Evolutionary conservation across 2,329 filamentous ascomycete species (phyloP), one percentile per base, ranked within the genome.

Genomic region (Sporothrix variecibatus): DNA sequence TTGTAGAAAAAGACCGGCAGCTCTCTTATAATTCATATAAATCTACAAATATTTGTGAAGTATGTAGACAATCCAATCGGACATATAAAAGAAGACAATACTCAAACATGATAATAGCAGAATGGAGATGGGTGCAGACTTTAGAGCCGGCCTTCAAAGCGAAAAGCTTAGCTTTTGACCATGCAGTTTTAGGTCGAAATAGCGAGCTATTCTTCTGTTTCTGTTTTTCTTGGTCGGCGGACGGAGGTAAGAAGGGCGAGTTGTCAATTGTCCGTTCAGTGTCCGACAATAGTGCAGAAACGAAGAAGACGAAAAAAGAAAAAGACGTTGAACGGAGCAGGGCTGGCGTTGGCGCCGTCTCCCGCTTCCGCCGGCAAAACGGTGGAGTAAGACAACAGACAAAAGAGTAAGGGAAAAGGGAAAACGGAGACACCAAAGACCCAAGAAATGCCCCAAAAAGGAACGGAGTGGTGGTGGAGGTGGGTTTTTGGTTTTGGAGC

Each of bases 401-500:
- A 38, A 38, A 68, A 68, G 56, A 7, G 38, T 34, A 56, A 11
- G n/a, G n/a, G 2, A 34, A 23, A 53, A 68, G 51, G 53, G 12
- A 51, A 68, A 68, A 68, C 26, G 65, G 40, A 67, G 38, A 38
- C 31, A 2, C 6, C 6, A n/a, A n/a, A 6, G 28, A 60, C 51
- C 51, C 51, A 8, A 23, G 9, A 23, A 23, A 23, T 8, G 51
- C 20, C 40, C 40, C 20, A 53, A 53, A 23, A 43, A 34, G 56
- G 34, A 23, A 65, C 9, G 15, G 67, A 23, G 67, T 68, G 15
- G 64, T n/a, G 46, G 20, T 69, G 67, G 67, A 38, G 46, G 43
- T 68, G 64, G 67, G 43, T 53, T 23, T 69, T 15, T 68, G 64
- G 67, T 26, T 53, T 23, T 69, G 67, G 46, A 53, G 28, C 46